Conservation (phyloP, 2,329 filamentous ascomycete genomes). For the Fusarium sp. region DNA sequence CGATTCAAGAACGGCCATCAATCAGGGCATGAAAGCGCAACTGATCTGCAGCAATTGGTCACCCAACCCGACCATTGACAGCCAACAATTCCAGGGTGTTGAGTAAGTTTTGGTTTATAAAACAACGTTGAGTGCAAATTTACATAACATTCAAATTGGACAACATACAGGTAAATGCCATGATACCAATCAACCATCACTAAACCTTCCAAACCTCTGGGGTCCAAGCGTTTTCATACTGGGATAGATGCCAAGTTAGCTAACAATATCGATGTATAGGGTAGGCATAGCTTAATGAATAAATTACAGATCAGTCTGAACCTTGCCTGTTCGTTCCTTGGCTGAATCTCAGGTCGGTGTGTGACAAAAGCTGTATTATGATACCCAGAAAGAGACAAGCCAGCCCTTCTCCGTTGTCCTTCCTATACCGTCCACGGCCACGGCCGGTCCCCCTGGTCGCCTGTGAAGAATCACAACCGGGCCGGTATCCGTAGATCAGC, state of each 20-base stretch:
- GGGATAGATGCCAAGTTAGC: background rate
- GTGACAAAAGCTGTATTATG: background rate
- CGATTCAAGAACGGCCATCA: background rate
- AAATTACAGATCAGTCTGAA: background rate
- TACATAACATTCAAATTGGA: background rate
- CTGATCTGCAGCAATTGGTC: background rate
- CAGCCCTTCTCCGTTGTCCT: slow-evolving; percentile 14
- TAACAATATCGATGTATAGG: background rate
- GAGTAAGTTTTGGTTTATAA: no score
- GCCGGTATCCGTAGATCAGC: slow-evolving; percentile 6
- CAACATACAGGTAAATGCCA: background rate
- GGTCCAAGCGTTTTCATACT: background rate
- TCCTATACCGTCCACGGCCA: background rate
- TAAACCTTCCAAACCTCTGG: background rate
- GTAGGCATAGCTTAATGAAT: background rate
- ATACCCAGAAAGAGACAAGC: background rate
- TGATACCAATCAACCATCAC: background rate
- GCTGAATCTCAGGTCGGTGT: background rate
- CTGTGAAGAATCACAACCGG: slow-evolving; percentile 14
- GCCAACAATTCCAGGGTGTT: no score
- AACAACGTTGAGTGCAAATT: background rate
- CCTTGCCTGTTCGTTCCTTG: background rate
- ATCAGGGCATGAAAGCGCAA: background rate
- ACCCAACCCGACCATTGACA: background rate
- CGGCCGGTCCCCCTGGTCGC: slow-evolving; percentile 4